Percentiles rank a stretch among this genome's conserved stretches.
Evolutionary conservation across 202 grass and related monocot species (phyloP).

Genomic region (Elaeis oleifera): DNA sequence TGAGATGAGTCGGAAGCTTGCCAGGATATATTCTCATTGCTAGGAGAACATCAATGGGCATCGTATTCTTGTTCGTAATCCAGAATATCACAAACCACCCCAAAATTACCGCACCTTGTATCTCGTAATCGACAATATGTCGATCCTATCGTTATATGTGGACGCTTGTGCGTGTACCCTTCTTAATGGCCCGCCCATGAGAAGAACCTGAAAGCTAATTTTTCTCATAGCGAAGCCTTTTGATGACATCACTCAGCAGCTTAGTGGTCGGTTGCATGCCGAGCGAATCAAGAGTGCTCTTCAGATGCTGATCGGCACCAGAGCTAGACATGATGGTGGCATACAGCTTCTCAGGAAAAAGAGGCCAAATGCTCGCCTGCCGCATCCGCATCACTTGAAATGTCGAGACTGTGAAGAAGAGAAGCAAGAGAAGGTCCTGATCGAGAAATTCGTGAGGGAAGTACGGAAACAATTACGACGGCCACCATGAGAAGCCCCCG

Average conservation of each 20-base stretch:
- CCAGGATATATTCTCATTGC: conserved; percentile 48
- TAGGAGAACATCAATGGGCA: conserved; percentile 49
- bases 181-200: conserved; percentile 45
- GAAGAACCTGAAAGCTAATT: conserved; percentile 75
- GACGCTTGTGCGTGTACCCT: conserved; percentile 38
- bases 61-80: conserved; percentile 42
- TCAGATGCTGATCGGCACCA: conserved; percentile 38
- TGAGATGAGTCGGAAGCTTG: conserved; percentile 57
- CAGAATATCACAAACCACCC: conserved; percentile 66
- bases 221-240: conserved; percentile 75
- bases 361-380: background rate
- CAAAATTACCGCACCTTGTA: conserved; percentile 72
- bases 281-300: conserved; percentile 52
- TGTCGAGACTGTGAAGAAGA: conserved; percentile 1
- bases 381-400: background rate
- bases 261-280: conserved; percentile 43
- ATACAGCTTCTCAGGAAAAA: conserved; percentile 48
- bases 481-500: too few relatives aligned
- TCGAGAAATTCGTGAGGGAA: background rate
- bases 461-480: background rate
- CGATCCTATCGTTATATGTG: conserved; percentile 68
- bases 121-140: conserved; percentile 71
- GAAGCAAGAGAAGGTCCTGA: conserved; percentile 8
- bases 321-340: conserved; percentile 32
- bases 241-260: conserved; percentile 58